Evolutionary conservation across 306 rosid genomes (phyloP), one percentile per base, ranked within the genome.

Genomic region (Coriaria nepalensis): DNA sequence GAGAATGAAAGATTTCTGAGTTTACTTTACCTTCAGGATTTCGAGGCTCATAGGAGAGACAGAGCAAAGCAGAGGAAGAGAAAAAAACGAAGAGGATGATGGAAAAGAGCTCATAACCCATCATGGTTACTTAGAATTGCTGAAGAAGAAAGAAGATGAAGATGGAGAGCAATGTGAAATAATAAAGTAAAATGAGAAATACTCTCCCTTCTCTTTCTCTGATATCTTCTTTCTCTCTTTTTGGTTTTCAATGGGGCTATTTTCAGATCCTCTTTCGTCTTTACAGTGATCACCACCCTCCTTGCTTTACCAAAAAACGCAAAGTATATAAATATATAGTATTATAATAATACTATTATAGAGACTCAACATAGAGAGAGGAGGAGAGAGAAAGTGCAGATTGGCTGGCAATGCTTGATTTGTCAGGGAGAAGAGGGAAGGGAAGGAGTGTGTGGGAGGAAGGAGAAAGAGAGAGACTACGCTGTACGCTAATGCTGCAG

Each of bases 11-110:
- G 33, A 37, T 5, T n/a, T 5, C 2, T 12, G 6, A 9, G 37
- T 42, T 32, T 7, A 4, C 32, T 0, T 29, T 7, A 83, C 97
- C 97, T 81, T 90, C 97, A 48, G 78, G 95, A 69, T 90, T 90
- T 20, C 95, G 93, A 68, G 94, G 95, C 56, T 81, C 80, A 13
- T 78, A 77, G 9, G 84, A 76, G 32, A 72, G 52, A 45, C 64
- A 73, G n/a, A 68, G 68, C 8, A 60, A 4, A 7, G 60, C 35
- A 34, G 59, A 60, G 3, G 57, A 67, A 65, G 36, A 63, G 54
- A n/a, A 53, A 45, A 46, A 43, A 61, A 55, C 62, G 47, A 60
- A 42, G 45, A 29, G 48, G 42, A 57, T 8, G 9, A 53, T 42
- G 13, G 43, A 12, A 49, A 53, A 6, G 33, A 40, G 33, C 39